A percentile compares a stretch with the other conserved stretches of the same genome.
Conservation (phyloP, 1,284 basidiomycete species). For the Agaricales sp. region DNA sequence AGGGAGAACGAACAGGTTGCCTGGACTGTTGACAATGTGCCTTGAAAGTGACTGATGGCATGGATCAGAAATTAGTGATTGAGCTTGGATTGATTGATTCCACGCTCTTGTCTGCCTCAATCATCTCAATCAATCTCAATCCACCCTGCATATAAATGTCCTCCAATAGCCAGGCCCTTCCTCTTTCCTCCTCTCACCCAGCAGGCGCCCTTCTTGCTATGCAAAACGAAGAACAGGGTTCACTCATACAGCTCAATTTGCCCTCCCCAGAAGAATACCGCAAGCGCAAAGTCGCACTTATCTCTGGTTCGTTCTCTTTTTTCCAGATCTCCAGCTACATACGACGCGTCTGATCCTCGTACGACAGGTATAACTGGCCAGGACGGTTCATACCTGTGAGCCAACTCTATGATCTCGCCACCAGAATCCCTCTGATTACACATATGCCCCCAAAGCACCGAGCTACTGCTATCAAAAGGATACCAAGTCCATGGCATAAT, state of each 20-base stretch:
- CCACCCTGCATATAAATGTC: no score
- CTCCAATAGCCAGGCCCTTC: neutral
- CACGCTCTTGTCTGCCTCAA: no score
- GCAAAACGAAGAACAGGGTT: slow-evolving; percentile 14
- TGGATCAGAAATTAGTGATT: no score
- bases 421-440: slow-evolving; percentile 8
- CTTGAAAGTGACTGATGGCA: no score
- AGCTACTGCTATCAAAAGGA: slow-evolving; percentile 76
- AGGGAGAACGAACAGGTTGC: no score
- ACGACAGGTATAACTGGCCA: slow-evolving; percentile 80
- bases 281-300: slow-evolving; percentile 81
- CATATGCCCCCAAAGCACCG: slow-evolving; percentile 43
- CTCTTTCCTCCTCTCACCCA: neutral
- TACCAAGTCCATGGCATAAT: slow-evolving; percentile 92
- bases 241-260: slow-evolving; percentile 43
- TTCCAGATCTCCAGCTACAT: neutral
- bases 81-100: no score
- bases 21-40: no score
- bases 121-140: no score
- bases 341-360: neutral
- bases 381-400: slow-evolving; percentile 83
- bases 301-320: slow-evolving; percentile 52
- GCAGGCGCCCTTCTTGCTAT: neutral
- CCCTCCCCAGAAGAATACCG: slow-evolving; percentile 70
- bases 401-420: slow-evolving; percentile 8